Evolutionary conservation across 495 filamentous ascomycete species (phyloP), one percentile per base, ranked within the genome.

Genomic region (Trichoderma erinaceum): DNA sequence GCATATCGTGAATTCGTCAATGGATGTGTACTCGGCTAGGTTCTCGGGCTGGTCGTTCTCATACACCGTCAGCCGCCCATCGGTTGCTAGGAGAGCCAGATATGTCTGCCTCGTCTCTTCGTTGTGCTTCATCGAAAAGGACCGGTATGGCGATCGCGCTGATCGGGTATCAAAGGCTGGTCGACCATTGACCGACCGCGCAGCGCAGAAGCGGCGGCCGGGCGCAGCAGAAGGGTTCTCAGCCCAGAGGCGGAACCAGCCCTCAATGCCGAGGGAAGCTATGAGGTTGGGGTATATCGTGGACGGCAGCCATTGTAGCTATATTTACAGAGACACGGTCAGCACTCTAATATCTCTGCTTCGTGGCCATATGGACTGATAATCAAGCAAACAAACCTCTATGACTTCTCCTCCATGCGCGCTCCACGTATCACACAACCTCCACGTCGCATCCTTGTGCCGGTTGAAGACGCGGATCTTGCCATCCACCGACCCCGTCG

Each of bases 361-460:
- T 11, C 27, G 41, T 15, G 43, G 43, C 18, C 43, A 4, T 32
- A 32, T 16, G 0, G 23, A 43, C 4, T 23, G 15, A 1, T 12
- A 46, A 52, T 21, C 18, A 52, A 1, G 48, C 11, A 11, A 63
- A 75, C 82, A 78, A 83, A 93, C 92, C 83, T 96, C 91, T 70
- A 90, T 83, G 68, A 99, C 90, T 79, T 97, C 95, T 32, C 91
- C 91, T 71, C 91, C 89, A 75, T 99, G 95, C 16, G 92, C 96
- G 67, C 87, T 86, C 92, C 95, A 97, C 64, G 87, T 91, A 74
- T 97, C 95, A 71, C 86, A 88, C 52, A 93, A 78, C 48, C 86
- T 84, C 92, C 92, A 97, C 63, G 87, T 80, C 16, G 87, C 87
- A 71, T 92, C 87, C 70, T 88, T 87, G 69, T 93, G 85, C 52